Evolutionary conservation across 179 eudicot species (phyloP).

Genomic region (Sideroxylon spinosum): DNA sequence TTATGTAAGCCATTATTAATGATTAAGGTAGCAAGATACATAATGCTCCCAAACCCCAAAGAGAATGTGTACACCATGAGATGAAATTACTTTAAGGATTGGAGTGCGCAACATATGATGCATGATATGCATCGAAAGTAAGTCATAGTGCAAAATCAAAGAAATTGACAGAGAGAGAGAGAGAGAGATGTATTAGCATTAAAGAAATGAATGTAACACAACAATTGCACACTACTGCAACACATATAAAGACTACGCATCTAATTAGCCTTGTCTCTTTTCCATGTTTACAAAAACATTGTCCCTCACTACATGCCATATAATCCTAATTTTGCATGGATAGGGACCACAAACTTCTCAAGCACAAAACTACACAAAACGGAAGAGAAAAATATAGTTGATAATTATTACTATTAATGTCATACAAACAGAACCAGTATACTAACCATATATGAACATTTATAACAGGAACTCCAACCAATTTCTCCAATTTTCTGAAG

Average conservation of each 20-base stretch:
- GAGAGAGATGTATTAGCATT: too few species aligned
- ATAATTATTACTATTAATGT: too few species aligned
- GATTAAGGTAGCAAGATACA: background rate
- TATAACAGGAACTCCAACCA: constrained; percentile 97
- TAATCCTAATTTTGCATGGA: background rate
- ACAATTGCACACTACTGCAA: background rate
- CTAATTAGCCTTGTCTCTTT: background rate
- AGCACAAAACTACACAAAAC: background rate
- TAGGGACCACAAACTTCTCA: background rate
- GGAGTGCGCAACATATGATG: too few species aligned
- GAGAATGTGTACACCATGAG: background rate
- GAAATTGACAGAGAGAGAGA: background rate
- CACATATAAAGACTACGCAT: background rate
- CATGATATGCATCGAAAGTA: too few species aligned
- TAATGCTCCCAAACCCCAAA: background rate
- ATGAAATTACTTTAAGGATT: background rate
- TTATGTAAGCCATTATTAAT: constrained; percentile 11
- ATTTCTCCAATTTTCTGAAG: constrained; percentile 80
- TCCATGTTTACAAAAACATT: background rate
- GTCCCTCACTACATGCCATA: background rate
- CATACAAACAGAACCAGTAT: background rate
- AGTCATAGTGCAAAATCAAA: background rate
- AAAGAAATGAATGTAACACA: too few species aligned
- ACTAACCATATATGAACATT: constrained; percentile 98
- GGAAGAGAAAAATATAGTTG: background rate